Conservation (phyloP, 495 filamentous ascomycete species). For the Penicillium antarcticum region DNA sequence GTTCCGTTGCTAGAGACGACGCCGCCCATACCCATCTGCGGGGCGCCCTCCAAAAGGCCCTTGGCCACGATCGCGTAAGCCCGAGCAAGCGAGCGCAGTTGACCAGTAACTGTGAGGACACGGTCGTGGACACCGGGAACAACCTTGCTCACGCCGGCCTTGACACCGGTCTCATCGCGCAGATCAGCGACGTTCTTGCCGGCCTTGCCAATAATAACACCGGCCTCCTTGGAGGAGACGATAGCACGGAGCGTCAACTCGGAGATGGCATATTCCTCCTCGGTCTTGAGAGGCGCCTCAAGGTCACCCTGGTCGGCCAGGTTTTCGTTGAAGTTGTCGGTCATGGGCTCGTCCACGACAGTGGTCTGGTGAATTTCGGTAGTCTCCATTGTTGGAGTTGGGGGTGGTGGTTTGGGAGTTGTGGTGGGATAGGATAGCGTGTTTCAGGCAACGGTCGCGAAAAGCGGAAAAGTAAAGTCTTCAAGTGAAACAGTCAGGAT, state of each 20-base stretch:
- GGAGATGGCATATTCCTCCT: constrained; percentile 91
- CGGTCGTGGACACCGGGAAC: constrained; percentile 96
- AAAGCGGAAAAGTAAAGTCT: constrained; percentile 5
- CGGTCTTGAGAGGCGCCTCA: constrained; percentile 74
- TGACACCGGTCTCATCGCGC: constrained; percentile 94
- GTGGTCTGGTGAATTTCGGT: constrained; percentile 46
- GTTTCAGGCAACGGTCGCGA: constrained; percentile 11
- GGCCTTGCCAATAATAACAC: constrained; percentile 96
- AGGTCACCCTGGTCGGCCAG: constrained; percentile 58
- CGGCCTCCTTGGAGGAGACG: constrained; percentile 96
- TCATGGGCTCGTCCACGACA: constrained; percentile 41
- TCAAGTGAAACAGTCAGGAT: constrained; percentile 1
- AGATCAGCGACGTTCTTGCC: constrained; percentile 98
- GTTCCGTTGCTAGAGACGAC: constrained; percentile 80
- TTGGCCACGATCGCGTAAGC: constrained; percentile 93
- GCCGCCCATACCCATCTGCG: constrained; percentile 91
- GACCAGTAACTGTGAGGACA: constrained; percentile 89
- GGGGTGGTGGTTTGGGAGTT: constrained; percentile 3
- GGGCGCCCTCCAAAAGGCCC: constrained; percentile 86
- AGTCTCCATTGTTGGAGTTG: constrained; percentile 37
- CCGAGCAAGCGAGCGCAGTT: constrained; percentile 77
- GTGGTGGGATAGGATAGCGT: constrained; percentile 8
- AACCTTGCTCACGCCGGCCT: constrained; percentile 97
- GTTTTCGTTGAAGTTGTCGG: constrained; percentile 47
- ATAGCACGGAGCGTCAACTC: constrained; percentile 94